Evolutionary conservation across 1,139 yeast species (phyloP).

Genomic region (Zygoascus meyerae): DNA sequence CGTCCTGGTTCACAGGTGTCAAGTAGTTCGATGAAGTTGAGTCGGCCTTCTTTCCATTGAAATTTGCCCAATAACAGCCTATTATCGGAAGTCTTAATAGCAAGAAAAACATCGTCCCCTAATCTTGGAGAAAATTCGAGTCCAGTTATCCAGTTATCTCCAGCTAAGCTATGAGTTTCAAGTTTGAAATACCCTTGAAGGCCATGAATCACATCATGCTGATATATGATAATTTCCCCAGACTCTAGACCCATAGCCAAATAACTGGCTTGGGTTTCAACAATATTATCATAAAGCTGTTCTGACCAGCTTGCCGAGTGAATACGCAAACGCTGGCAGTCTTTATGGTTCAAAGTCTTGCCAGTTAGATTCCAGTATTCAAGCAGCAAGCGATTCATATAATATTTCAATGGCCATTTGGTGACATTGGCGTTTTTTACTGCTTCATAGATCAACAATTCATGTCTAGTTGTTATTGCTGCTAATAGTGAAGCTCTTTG

Average conservation of each 20-base stretch:
- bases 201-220: constrained; percentile 12
- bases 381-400: constrained; percentile 14
- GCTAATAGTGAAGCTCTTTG: constrained; percentile 18
- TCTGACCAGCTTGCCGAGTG: constrained; percentile 12
- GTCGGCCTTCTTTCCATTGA: too few relatives aligned
- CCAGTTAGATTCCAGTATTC: constrained; percentile 12
- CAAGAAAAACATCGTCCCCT: constrained; percentile 3
- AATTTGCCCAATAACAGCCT: background rate
- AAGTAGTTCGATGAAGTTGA: too few relatives aligned
- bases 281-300: constrained; percentile 6
- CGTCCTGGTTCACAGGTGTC: background rate
- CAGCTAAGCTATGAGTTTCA: too few relatives aligned
- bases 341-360: background rate
- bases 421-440: constrained; percentile 17
- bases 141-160: constrained; percentile 16
- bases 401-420: constrained; percentile 17
- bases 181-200: too few relatives aligned
- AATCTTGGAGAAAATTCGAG: constrained; percentile 17
- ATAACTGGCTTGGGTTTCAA: constrained; percentile 16
- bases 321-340: background rate
- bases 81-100: constrained; percentile 5
- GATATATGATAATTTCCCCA: constrained; percentile 17
- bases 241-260: constrained; percentile 21
- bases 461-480: constrained; percentile 19
- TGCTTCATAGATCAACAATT: constrained; percentile 20